Base-by-base conservation (phyloP, 129 eudicot genomes). In the Chrysanthemum seticuspe region DNA sequence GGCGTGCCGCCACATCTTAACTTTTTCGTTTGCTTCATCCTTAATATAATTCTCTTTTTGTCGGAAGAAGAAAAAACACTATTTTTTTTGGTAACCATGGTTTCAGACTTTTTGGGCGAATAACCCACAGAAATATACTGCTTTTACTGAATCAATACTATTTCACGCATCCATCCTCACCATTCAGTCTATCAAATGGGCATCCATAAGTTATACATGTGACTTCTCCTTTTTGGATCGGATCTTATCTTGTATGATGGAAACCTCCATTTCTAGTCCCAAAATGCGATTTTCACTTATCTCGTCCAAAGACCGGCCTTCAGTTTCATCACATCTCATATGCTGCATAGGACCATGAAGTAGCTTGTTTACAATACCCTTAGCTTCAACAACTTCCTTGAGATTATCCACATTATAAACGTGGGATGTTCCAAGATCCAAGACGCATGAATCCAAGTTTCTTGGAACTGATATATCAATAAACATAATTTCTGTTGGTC, bases 311-410 rank as follows among this genome's bases (percentile, higher is more conserved):
- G 71, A 40, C 9, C 93, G 82, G 13, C 78, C 79, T 51, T 86
- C 91, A 25, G 48, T 70, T 21, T 87, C 97, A 75, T 88, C 96
- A 77, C 93, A 86, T 76, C 96, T 79, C 81, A 93, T 63, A 73
- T 90, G 97, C 69, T 87, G 89, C 97, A 93, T 87, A 47, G 96
- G 98, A 67, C 98, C 98, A 62, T 86, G 92, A 69, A 93, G 97
- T 29, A 94, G 85, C 81, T 74, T 94, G 80, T 94, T 94, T 61
- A 94, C 89, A 48, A 94, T 87, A 50, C 88, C 91, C 53, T 74
- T 25, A 31, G 95, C 85, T 52, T 68, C 89, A 73, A 91, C 95
- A 6, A 87, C 91, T 82, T 87, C 95, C 56, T 85, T 81, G 51
- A 91, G 83, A 76, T 91, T 91, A 51, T 91, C 97, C 75, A 91